Evolutionary conservation across 2,329 filamentous ascomycete species (phyloP).

Genomic region (Chaetomium strumarium): DNA sequence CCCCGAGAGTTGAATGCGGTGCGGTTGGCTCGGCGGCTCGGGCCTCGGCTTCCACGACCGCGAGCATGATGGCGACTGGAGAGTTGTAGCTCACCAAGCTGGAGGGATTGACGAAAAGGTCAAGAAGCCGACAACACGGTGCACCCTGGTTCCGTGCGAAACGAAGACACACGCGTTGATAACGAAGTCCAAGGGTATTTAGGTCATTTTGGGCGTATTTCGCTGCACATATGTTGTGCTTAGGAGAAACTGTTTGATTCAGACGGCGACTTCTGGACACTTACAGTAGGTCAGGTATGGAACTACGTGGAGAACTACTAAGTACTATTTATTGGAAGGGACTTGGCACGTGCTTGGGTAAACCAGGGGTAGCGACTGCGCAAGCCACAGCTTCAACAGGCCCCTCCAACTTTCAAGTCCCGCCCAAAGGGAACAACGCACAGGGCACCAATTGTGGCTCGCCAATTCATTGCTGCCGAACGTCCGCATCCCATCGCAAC

Average conservation of each 20-base stretch:
- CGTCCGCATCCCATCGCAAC: slow-evolving; percentile 12
- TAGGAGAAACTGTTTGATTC: no score
- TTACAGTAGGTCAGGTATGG: no score
- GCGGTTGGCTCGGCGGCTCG: neutral
- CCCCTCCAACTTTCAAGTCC: neutral
- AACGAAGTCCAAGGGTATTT: neutral
- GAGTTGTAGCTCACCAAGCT: neutral
- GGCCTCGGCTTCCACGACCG: slow-evolving; percentile 9
- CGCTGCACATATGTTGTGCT: neutral
- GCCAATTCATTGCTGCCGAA: slow-evolving; percentile 4
- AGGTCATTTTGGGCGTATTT: slow-evolving; percentile 4
- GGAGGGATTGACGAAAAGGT: no score
- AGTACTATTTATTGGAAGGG: no score
- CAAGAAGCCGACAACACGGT: neutral
- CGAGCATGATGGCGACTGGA: slow-evolving; percentile 13
- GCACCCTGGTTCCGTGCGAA: neutral
- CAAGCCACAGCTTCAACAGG: no score
- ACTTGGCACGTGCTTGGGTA: no score
- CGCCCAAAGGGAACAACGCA: neutral
- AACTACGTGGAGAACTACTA: no score
- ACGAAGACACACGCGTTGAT: neutral
- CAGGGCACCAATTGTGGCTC: slow-evolving; percentile 10
- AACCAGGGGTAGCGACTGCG: no score
- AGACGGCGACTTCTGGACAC: no score
- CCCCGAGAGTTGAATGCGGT: neutral